Evolutionary conservation across 2,329 filamentous ascomycete species (phyloP).

Genomic region (Hirsutella minnesotensis): DNA sequence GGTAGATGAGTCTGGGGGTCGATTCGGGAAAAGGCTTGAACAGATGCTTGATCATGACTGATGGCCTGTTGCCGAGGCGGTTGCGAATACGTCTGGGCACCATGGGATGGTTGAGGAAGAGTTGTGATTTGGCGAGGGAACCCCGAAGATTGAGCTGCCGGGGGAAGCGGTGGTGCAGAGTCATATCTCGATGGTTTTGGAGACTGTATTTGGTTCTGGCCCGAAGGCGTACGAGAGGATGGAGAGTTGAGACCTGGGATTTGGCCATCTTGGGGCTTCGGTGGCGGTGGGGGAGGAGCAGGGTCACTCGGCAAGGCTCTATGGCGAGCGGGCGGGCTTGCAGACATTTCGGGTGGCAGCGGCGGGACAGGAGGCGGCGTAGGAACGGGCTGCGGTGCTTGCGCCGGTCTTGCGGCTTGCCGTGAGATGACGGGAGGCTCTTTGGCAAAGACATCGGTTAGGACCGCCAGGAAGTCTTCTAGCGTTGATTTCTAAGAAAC

Average conservation of each 20-base stretch:
- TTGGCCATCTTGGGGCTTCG: constrained; percentile 18
- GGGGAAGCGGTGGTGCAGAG: constrained; percentile 33
- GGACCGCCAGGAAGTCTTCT: constrained; percentile 67
- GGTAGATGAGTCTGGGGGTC: constrained; percentile 1
- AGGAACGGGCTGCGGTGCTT: constrained; percentile 14
- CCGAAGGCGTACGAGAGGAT: constrained; percentile 12
- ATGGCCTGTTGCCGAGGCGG: constrained; percentile 5
- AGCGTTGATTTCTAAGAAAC: constrained; percentile 61
- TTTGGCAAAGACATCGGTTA: constrained; percentile 83
- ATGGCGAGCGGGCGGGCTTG: constrained; percentile 23
- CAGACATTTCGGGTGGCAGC: constrained; percentile 51
- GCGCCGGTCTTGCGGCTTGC: constrained; percentile 37
- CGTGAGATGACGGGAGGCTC: constrained; percentile 83
- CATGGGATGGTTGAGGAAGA: constrained; percentile 4
- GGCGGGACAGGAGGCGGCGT: constrained; percentile 60
- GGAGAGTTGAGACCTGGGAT: constrained; percentile 13
- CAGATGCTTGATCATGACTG: neutral
- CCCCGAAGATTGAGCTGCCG: constrained; percentile 12
- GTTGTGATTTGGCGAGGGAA: constrained; percentile 4
- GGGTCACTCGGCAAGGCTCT: constrained; percentile 15
- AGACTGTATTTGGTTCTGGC: constrained; percentile 5
- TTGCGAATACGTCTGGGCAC: constrained; percentile 7
- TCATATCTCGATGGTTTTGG: constrained; percentile 29
- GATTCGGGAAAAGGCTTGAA: neutral
- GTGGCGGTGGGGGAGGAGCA: constrained; percentile 44